Evolutionary conservation across 2,329 filamentous ascomycete genomes (phyloP).

Genomic region (Fonsecaea erecta): DNA sequence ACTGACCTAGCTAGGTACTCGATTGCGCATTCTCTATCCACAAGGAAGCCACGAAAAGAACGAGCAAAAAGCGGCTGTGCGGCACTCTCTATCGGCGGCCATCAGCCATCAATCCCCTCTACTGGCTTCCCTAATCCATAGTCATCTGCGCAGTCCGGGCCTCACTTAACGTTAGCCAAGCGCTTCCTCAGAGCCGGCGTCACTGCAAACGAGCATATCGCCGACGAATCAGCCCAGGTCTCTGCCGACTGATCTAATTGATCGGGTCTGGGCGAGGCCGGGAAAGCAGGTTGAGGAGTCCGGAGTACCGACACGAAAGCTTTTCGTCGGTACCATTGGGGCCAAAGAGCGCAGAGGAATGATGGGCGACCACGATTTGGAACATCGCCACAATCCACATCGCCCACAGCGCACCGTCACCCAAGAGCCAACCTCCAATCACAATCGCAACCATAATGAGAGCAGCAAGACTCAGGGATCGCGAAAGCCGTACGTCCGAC

Average conservation of each 20-base stretch:
- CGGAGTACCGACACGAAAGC: too few relatives aligned
- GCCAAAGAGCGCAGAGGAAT: not conserved
- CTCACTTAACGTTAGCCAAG: not conserved
- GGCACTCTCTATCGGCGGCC: not conserved
- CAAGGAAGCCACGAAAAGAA: not conserved
- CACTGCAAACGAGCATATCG: too few relatives aligned
- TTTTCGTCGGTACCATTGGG: not conserved
- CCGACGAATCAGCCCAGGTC: too few relatives aligned
- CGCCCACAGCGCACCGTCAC: not conserved
- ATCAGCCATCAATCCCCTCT: not conserved
- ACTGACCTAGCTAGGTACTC: too few relatives aligned
- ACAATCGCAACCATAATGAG: not conserved
- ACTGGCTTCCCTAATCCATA: not conserved
- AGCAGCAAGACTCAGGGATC: not conserved
- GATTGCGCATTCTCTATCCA: too few relatives aligned
- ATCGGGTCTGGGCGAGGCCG: not conserved
- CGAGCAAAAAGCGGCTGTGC: not conserved
- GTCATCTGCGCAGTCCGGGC: not conserved
- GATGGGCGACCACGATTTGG: not conserved
- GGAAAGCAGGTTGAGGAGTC: too few relatives aligned
- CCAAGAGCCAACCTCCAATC: not conserved
- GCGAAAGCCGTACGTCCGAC: conserved; percentile 40
- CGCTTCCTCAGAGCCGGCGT: not conserved
- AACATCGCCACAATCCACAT: not conserved
- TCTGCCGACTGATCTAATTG: not conserved